These are phyloP conservation scores for Colletotrichum tofieldiae DNA, from an alignment of 2,329 filamentous ascomycete species.

Conservation along the genomic window DNA sequence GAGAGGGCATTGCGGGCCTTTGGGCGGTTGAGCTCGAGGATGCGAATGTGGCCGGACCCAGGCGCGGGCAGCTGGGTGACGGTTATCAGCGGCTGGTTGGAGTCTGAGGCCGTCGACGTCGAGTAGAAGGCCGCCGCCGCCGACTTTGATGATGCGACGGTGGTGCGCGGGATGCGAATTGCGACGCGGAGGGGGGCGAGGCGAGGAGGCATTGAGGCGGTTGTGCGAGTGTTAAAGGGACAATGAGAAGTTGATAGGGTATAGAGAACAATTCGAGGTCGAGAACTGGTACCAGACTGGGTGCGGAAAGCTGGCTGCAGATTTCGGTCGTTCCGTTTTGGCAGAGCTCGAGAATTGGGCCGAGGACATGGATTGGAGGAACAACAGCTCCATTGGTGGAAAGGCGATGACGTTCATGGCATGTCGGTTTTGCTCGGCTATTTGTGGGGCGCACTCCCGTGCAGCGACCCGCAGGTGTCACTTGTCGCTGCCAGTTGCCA, in stretches of 20 bases:
- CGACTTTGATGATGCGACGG: slow-evolving; percentile 7
- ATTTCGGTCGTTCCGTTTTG: neutral
- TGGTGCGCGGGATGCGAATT: slow-evolving; percentile 43
- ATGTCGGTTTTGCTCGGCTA: slow-evolving; percentile 39
- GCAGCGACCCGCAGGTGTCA: neutral
- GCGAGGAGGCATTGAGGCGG: slow-evolving; percentile 52
- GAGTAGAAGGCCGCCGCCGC: slow-evolving; percentile 54
- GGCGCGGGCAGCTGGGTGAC: slow-evolving; percentile 84
- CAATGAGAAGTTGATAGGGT: neutral
- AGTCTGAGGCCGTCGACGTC: slow-evolving; percentile 58
- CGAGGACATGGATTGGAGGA: slow-evolving; percentile 14
- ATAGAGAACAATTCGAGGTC: neutral
- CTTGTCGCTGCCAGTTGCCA: neutral
- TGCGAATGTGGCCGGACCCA: slow-evolving; percentile 85
- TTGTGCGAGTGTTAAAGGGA: neutral
- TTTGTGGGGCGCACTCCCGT: slow-evolving; percentile 15
- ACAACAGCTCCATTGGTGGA: slow-evolving; percentile 31
- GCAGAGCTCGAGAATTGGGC: slow-evolving; percentile 8
- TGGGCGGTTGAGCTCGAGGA: slow-evolving; percentile 90
- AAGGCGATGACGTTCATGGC: slow-evolving; percentile 37
- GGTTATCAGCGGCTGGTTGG: slow-evolving; percentile 70
- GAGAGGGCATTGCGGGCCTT: slow-evolving; percentile 93
- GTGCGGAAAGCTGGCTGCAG: neutral
- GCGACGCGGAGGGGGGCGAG: slow-evolving; percentile 44
- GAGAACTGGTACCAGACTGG: neutral